Evolutionary conservation across 2,329 filamentous ascomycete species (phyloP).

Genomic region (Paradendryphiella salina): DNA sequence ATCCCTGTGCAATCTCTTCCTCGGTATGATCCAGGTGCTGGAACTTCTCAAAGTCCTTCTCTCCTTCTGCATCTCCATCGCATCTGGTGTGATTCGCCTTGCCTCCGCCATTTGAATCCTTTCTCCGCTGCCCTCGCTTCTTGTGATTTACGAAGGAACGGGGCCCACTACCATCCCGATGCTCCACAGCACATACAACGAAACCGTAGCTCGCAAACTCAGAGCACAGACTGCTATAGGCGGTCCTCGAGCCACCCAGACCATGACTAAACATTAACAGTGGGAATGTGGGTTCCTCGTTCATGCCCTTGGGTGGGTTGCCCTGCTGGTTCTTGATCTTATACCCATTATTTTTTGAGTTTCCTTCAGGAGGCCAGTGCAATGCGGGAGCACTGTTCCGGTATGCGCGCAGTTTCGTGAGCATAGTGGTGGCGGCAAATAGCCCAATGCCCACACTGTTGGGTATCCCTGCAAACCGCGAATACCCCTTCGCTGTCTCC

Average conservation of each 20-base stretch:
- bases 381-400: conserved; percentile 62
- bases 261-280: conserved; percentile 69
- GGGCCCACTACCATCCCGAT: conserved; percentile 66
- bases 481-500: conserved; percentile 63
- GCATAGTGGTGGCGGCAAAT: conserved; percentile 62
- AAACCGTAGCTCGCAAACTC: conserved; percentile 69
- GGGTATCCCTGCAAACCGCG: conserved; percentile 61
- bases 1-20: conserved; percentile 45
- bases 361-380: conserved; percentile 56
- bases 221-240: conserved; percentile 65
- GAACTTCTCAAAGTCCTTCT: conserved; percentile 30
- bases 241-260: conserved; percentile 64
- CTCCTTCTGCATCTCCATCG: conserved; percentile 11
- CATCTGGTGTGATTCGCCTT: conserved; percentile 7
- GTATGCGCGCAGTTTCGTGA: conserved; percentile 67
- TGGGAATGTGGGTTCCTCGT: conserved; percentile 57
- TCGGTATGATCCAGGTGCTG: conserved; percentile 46
- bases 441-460: conserved; percentile 54
- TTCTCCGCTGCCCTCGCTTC: conserved; percentile 30
- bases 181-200: conserved; percentile 66
- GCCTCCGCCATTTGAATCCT: conserved; percentile 24
- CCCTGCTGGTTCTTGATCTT: conserved; percentile 51
- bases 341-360: conserved; percentile 44
- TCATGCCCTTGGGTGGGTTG: conserved; percentile 40
- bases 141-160: conserved; percentile 64